These are phyloP conservation scores for Solanum lignicaule DNA, from an alignment of 257 asterid species.

Conservation along the genomic window DNA sequence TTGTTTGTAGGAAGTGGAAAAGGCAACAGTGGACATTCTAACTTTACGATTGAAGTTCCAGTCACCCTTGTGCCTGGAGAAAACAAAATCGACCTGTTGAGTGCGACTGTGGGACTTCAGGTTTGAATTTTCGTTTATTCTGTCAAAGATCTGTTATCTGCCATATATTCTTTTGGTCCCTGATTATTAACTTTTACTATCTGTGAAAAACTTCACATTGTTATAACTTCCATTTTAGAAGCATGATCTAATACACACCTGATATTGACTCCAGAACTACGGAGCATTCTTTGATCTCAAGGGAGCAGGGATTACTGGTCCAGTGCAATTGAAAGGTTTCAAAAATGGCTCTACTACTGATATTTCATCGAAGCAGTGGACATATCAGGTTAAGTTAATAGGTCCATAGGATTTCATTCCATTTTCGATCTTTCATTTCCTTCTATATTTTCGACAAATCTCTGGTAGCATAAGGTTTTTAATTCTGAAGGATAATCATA, in stretches of 20 bases:
- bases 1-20: slow-evolving; percentile 49
- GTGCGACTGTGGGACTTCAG: slow-evolving; percentile 78
- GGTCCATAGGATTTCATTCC: not conserved
- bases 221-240: not conserved
- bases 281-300: slow-evolving; percentile 48
- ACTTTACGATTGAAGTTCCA: slow-evolving; percentile 51
- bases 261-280: slow-evolving; percentile 38
- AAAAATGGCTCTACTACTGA: slow-evolving; percentile 42
- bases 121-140: slow-evolving; percentile 15
- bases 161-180: not conserved
- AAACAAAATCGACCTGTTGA: slow-evolving; percentile 65
- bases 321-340: slow-evolving; percentile 45
- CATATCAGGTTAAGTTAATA: slow-evolving; percentile 50
- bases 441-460: not conserved
- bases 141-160: not conserved
- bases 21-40: slow-evolving; percentile 31
- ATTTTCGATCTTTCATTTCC: not conserved
- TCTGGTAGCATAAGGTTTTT: not conserved
- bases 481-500: not conserved
- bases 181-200: not conserved
- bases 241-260: slow-evolving; percentile 5
- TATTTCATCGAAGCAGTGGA: slow-evolving; percentile 54
- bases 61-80: slow-evolving; percentile 40
- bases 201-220: not conserved
- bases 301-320: slow-evolving; percentile 71